Evolutionary conservation across 257 asterid species (phyloP), one percentile per base, ranked within the genome.

Genomic region (Plantago major): DNA sequence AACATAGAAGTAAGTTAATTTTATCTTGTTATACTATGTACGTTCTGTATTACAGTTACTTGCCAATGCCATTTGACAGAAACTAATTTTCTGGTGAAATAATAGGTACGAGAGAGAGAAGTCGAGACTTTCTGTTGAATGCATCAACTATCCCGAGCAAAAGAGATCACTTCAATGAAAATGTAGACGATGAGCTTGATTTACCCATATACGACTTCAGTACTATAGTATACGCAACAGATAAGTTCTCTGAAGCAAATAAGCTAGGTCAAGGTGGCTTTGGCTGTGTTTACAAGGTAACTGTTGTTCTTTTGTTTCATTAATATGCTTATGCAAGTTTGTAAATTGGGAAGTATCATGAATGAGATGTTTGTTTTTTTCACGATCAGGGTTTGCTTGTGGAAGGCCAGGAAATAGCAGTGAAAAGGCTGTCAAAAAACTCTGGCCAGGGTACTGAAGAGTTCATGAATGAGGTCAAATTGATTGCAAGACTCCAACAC

Each of bases 211-310:
- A 66, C 45, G 95, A 88, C 65, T 66, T 85, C 42, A 30, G 50
- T 7, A 74, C 86, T 63, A 64, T 91, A 3, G 65, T 72, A 19
- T 38, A 67, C 28, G 91, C 95, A 37, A 91, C 98, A 0, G 58
- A 81, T 14, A 70, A 81, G 26, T 91, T 91, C 46, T 77, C 84
- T 1, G 83, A 76, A 42, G 72, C 42, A 9, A 86, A 89, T 37
- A 86, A 79, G 78, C 78, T 89, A 3, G 97, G 97, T 7, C 84
- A 84, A 73, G 97, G 97, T n/a, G 95, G 97, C 19, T 89, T 86
- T 62, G 97, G 97, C 47, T 61, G 60, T 54, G 97, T 89, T 66
- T 89, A 89, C 74, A 89, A 81, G 95, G 97, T 89, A 58, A n/a
- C 19, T 57, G 40, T 10, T 5, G 15, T 58, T 13, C 5, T 0